Conservation (phyloP, 2,329 filamentous ascomycete species). For the Phialocephala subalpina region DNA sequence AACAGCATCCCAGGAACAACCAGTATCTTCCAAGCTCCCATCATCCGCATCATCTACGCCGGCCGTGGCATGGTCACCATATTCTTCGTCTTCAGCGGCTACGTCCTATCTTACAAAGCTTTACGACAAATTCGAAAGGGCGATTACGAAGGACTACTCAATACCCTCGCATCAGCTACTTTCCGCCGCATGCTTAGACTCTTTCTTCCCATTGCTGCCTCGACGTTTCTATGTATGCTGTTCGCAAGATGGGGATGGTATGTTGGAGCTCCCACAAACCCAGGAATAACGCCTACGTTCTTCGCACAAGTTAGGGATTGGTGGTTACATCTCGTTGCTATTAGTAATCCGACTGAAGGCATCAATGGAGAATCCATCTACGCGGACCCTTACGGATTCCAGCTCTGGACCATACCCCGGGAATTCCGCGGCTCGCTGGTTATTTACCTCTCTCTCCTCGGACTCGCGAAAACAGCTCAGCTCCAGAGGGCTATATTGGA, state of each 20-base stretch:
- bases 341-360: slow-evolving; percentile 11
- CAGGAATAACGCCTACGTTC: slow-evolving; percentile 4
- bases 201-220: slow-evolving; percentile 51
- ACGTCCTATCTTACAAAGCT: slow-evolving; percentile 51
- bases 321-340: slow-evolving; percentile 4
- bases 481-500: slow-evolving; percentile 5
- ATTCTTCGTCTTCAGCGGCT: slow-evolving; percentile 58
- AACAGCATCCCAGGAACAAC: background rate
- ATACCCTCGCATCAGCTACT: slow-evolving; percentile 50
- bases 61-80: slow-evolving; percentile 55
- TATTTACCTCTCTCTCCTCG: slow-evolving; percentile 28
- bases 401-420: slow-evolving; percentile 35
- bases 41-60: slow-evolving; percentile 14
- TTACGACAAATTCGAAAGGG: slow-evolving; percentile 45
- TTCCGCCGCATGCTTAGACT: slow-evolving; percentile 54
- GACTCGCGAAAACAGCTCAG: slow-evolving; percentile 19
- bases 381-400: slow-evolving; percentile 11
- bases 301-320: slow-evolving; percentile 15
- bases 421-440: slow-evolving; percentile 35
- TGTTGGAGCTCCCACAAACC: slow-evolving; percentile 2
- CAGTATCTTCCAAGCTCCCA: background rate
- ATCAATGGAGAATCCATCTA: background rate
- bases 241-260: slow-evolving; percentile 16
- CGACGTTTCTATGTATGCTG: slow-evolving; percentile 46
- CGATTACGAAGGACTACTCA: slow-evolving; percentile 41